phyloP scores from a whole-genome alignment of 352 stramenopile genomes.

The Phytopythium helicoides region DNA sequence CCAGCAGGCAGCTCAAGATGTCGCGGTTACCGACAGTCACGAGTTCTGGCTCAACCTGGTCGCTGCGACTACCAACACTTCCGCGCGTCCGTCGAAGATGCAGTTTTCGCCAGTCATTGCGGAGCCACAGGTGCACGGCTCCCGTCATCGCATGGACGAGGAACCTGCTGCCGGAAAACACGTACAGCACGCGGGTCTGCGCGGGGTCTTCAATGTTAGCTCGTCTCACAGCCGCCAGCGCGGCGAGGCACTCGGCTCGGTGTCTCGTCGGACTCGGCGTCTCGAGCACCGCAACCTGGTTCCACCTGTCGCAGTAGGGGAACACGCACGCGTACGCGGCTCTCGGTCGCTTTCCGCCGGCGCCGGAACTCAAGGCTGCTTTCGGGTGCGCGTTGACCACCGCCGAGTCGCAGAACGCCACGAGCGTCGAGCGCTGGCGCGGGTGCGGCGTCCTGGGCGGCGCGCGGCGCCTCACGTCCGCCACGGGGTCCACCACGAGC shows the following conservation, averaged over 20 bases:
- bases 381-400: not conserved
- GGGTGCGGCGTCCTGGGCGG: not conserved
- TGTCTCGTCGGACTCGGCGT: constrained; percentile 3
- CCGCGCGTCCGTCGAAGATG: not conserved
- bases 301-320: constrained; percentile 3
- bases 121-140: not conserved
- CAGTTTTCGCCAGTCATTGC: constrained; percentile 4
- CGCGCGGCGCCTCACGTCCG: not conserved
- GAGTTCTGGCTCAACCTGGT: not conserved
- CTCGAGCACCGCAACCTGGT: constrained; percentile 1
- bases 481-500: constrained; percentile 5
- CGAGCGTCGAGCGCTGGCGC: constrained; percentile 1
- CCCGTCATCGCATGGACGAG: constrained; percentile 5
- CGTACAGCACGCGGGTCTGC: constrained; percentile 4
- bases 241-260: not conserved
- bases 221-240: constrained; percentile 1
- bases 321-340: constrained; percentile 5
- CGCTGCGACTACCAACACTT: not conserved
- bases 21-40: constrained; percentile 2
- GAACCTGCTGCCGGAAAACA: constrained; percentile 5
- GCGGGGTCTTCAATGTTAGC: constrained; percentile 2
- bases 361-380: too few species aligned
- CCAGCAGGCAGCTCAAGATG: constrained; percentile 1
- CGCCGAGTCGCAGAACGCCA: constrained; percentile 3
- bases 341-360: not conserved